Percentiles rank a stretch among this genome's conserved stretches.
These are phyloP conservation scores for Ogataea hybrid DNA, from an alignment of 1,139 yeast species.

Conservation along the genomic window DNA sequence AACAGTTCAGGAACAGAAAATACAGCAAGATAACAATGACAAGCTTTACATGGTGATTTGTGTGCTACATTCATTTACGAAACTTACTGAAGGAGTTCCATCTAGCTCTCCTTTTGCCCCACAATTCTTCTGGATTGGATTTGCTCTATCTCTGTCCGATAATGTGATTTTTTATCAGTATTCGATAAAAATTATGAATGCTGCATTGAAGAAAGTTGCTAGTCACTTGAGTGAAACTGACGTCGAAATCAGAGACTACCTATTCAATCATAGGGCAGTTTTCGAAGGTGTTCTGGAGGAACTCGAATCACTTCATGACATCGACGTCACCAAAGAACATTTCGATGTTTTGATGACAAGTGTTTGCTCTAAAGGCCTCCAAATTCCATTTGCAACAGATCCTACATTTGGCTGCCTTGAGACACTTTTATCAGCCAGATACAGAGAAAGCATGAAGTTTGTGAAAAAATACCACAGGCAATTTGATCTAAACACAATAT, in stretches of 20 bases:
- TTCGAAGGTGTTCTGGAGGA: conserved; percentile 44
- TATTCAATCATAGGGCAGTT: conserved; percentile 40
- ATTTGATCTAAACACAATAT: conserved; percentile 30
- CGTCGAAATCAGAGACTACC: conserved; percentile 19
- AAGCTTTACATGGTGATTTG: conserved; percentile 29
- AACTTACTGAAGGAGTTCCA: conserved; percentile 62
- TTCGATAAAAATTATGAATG: conserved; percentile 43
- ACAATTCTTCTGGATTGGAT: conserved; percentile 66
- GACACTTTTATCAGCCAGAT: conserved; percentile 47
- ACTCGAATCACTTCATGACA: conserved; percentile 45
- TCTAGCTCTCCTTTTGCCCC: conserved; percentile 53
- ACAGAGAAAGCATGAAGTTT: conserved; percentile 31
- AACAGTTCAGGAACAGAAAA: conserved; percentile 9
- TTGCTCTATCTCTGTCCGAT: conserved; percentile 38
- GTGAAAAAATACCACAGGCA: conserved; percentile 11
- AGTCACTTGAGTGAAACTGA: conserved; percentile 19
- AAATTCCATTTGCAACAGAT: conserved; percentile 59
- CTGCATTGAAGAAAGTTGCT: conserved; percentile 32
- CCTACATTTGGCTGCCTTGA: conserved; percentile 53
- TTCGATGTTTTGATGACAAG: conserved; percentile 57
- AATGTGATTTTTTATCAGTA: conserved; percentile 54
- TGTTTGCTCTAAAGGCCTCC: conserved; percentile 59
- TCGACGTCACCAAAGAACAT: conserved; percentile 43
- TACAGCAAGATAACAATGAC: conserved; percentile 1
- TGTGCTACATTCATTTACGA: conserved; percentile 49